phyloP scores from a whole-genome alignment of 768 basidiomycete species.

The Trametopsis cervina region DNA sequence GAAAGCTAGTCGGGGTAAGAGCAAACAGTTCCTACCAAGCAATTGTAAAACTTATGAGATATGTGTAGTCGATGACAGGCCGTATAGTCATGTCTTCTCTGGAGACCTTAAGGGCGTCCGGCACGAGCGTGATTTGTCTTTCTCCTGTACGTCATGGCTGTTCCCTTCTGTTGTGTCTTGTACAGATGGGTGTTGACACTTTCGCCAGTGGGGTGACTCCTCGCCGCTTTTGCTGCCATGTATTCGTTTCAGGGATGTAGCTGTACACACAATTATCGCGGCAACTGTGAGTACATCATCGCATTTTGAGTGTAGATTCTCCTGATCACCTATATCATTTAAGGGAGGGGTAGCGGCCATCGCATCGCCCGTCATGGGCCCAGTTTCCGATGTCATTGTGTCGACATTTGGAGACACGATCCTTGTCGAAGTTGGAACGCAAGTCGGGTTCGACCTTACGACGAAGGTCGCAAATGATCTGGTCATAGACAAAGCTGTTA shows the following conservation, averaged over 20 bases:
- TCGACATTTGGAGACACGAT: constrained; percentile 49
- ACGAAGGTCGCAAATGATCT: constrained; percentile 47
- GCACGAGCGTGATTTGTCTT: constrained; percentile 51
- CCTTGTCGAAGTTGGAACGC: constrained; percentile 48
- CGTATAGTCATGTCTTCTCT: constrained; percentile 59
- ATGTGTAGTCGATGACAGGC: constrained; percentile 48
- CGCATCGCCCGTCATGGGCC: constrained; percentile 45
- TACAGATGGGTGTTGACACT: background rate
- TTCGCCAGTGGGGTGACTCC: constrained; percentile 52
- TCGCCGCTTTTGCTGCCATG: constrained; percentile 57
- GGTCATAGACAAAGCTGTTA: constrained; percentile 41
- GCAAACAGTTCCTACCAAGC: background rate
- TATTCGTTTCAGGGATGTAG: constrained; percentile 56
- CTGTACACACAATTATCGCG: constrained; percentile 51
- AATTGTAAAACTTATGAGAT: constrained; percentile 5
- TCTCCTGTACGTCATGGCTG: constrained; percentile 43
- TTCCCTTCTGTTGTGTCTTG: background rate
- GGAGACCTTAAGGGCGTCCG: constrained; percentile 53
- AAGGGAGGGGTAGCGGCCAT: constrained; percentile 38
- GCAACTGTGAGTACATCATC: constrained; percentile 41
- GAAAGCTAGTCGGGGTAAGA: constrained; percentile 58
- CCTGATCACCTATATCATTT: background rate
- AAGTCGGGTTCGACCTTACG: constrained; percentile 46
- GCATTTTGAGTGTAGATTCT: background rate
- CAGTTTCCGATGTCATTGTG: constrained; percentile 45